Conservation (phyloP, 192 early-diverging fungal species). For the Piromyces sp. region DNA sequence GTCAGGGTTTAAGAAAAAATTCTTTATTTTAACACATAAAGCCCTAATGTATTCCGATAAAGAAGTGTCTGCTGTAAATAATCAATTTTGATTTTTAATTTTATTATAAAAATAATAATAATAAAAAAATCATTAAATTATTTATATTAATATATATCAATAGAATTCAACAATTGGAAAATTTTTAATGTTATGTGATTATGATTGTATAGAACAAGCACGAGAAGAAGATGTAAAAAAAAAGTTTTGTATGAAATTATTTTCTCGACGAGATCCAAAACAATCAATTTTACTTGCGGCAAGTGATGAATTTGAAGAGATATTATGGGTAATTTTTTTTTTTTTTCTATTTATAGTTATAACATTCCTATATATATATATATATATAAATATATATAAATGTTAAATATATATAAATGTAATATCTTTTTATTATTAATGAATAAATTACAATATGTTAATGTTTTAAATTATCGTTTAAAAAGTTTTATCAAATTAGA, state of each 20-base stretch:
- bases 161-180: background rate
- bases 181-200: background rate
- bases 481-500: background rate
- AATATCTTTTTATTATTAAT: no score
- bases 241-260: background rate
- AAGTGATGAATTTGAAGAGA: background rate
- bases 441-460: no score
- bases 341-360: no score
- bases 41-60: background rate
- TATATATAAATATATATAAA: no score
- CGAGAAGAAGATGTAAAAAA: background rate
- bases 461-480: no score
- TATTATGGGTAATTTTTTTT: background rate
- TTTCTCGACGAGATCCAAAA: background rate
- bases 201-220: background rate
- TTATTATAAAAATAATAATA: background rate
- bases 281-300: background rate
- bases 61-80: background rate
- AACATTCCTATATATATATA: no score
- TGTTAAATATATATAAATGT: no score
- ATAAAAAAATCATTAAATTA: no score
- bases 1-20: background rate
- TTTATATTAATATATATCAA: no score
- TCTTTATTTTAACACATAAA: background rate
- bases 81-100: background rate